Conservation (phyloP, 2,329 filamentous ascomycete species). For the Hymenoscyphus occultus region DNA sequence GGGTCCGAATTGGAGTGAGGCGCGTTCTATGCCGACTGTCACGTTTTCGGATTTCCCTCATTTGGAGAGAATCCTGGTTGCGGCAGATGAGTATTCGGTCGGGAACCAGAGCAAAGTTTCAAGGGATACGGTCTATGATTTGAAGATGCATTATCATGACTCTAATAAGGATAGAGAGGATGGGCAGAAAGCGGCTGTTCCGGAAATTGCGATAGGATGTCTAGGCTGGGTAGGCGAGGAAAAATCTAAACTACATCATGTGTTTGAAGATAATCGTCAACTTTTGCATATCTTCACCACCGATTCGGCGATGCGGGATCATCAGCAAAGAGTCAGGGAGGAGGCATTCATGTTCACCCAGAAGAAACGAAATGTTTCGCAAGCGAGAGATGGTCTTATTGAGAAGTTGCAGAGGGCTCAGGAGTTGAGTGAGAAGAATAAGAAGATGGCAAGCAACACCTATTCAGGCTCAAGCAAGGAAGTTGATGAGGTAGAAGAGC, state of each 20-base stretch:
- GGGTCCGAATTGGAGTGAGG: slow-evolving; percentile 25
- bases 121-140: slow-evolving; percentile 24
- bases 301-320: slow-evolving; percentile 21
- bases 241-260: slow-evolving; percentile 20
- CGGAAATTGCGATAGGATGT: slow-evolving; percentile 27
- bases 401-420: slow-evolving; percentile 9
- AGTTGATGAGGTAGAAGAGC: not conserved
- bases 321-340: slow-evolving; percentile 18
- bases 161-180: slow-evolving; percentile 6
- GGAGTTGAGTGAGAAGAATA: slow-evolving; percentile 7
- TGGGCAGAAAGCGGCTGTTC: slow-evolving; percentile 11
- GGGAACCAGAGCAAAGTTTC: slow-evolving; percentile 25
- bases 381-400: slow-evolving; percentile 2
- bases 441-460: not conserved
- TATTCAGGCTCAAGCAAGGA: not conserved
- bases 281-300: slow-evolving; percentile 24
- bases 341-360: slow-evolving; percentile 25
- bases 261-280: slow-evolving; percentile 21
- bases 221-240: slow-evolving; percentile 25
- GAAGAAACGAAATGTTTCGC: slow-evolving; percentile 13
- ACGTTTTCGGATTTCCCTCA: slow-evolving; percentile 17
- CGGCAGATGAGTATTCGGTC: slow-evolving; percentile 27
- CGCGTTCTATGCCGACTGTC: slow-evolving; percentile 19
- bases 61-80: slow-evolving; percentile 22
- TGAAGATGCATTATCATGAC: slow-evolving; percentile 23